A percentile compares a stretch with the other conserved stretches of the same genome.
Conservation (phyloP, 192 early-diverging fungal genomes). For the Coemansia umbellata region DNA sequence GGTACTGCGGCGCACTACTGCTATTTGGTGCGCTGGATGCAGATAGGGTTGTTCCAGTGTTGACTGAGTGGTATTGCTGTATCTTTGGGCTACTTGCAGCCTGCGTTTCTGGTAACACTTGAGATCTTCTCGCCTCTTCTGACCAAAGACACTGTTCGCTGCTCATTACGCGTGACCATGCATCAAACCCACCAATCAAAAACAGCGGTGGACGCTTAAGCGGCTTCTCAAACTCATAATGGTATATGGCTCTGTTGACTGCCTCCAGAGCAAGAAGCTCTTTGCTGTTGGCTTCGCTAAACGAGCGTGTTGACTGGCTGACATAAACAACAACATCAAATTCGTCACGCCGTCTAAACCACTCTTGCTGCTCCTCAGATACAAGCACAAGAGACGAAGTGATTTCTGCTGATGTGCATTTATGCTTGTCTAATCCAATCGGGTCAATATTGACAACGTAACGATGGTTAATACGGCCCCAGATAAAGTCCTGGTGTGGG, state of each 20-base stretch:
- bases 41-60: too few relatives aligned
- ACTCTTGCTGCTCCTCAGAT: slow-evolving; percentile 54
- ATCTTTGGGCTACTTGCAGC: slow-evolving; percentile 1
- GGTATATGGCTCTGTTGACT: slow-evolving; percentile 61
- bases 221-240: slow-evolving; percentile 54
- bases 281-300: slow-evolving; percentile 17
- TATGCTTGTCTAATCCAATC: slow-evolving; percentile 46
- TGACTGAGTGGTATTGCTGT: too few relatives aligned
- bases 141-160: slow-evolving; percentile 32
- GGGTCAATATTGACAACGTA: slow-evolving; percentile 77
- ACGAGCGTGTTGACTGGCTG: slow-evolving; percentile 56
- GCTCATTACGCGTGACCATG: slow-evolving; percentile 60
- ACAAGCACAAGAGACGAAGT: slow-evolving; percentile 57
- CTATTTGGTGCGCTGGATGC: too few relatives aligned
- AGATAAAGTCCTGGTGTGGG: slow-evolving; percentile 60
- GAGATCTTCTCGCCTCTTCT: slow-evolving; percentile 11
- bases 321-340: slow-evolving; percentile 76
- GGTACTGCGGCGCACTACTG: too few relatives aligned
- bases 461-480: slow-evolving; percentile 65
- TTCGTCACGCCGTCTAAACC: slow-evolving; percentile 61
- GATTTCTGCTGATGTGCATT: slow-evolving; percentile 56
- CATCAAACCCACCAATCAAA: slow-evolving; percentile 75
- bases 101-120: too few relatives aligned
- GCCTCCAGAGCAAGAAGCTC: slow-evolving; percentile 23
- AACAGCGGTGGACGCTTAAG: slow-evolving; percentile 61